A percentile compares a stretch with the other conserved stretches of the same genome.
Evolutionary conservation across 495 filamentous ascomycete genomes (phyloP).

Genomic region (Diplogelasinospora grovesii): DNA sequence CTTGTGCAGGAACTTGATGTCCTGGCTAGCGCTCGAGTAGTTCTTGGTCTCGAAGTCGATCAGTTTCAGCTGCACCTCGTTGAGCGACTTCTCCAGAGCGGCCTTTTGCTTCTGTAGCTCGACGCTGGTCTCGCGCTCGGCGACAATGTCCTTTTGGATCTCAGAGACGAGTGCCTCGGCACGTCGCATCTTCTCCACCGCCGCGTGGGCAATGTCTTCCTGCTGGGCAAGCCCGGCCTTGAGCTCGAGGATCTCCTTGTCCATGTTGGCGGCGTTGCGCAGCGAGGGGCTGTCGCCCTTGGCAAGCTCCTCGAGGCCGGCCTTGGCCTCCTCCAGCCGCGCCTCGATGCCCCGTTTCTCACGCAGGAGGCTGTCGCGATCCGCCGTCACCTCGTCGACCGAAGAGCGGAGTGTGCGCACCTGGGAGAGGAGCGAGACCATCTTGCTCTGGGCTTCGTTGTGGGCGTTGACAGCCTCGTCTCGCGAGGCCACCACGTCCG

Average conservation of each 20-base stretch:
- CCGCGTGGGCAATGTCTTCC: slow-evolving; percentile 86
- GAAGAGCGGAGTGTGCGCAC: slow-evolving; percentile 76
- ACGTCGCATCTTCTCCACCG: slow-evolving; percentile 96
- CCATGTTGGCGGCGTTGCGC: slow-evolving; percentile 84
- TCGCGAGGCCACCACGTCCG: slow-evolving; percentile 80
- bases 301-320: slow-evolving; percentile 85
- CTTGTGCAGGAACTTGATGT: slow-evolving; percentile 91
- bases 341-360: slow-evolving; percentile 89
- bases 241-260: slow-evolving; percentile 83
- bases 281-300: slow-evolving; percentile 83
- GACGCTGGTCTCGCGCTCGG: slow-evolving; percentile 76
- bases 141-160: slow-evolving; percentile 90
- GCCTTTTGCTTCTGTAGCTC: slow-evolving; percentile 90
- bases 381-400: slow-evolving; percentile 78
- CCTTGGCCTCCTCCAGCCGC: slow-evolving; percentile 79
- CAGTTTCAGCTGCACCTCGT: slow-evolving; percentile 82
- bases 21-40: slow-evolving; percentile 86
- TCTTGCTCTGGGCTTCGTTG: slow-evolving; percentile 88
- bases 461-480: slow-evolving; percentile 91
- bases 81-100: slow-evolving; percentile 79
- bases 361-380: slow-evolving; percentile 76
- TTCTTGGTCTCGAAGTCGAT: slow-evolving; percentile 96
- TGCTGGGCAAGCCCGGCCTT: slow-evolving; percentile 87
- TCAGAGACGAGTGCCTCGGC: slow-evolving; percentile 84
- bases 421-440: slow-evolving; percentile 86